phyloP scores from a whole-genome alignment of 1,284 basidiomycete genomes.

The Rhodotorula sp. region DNA sequence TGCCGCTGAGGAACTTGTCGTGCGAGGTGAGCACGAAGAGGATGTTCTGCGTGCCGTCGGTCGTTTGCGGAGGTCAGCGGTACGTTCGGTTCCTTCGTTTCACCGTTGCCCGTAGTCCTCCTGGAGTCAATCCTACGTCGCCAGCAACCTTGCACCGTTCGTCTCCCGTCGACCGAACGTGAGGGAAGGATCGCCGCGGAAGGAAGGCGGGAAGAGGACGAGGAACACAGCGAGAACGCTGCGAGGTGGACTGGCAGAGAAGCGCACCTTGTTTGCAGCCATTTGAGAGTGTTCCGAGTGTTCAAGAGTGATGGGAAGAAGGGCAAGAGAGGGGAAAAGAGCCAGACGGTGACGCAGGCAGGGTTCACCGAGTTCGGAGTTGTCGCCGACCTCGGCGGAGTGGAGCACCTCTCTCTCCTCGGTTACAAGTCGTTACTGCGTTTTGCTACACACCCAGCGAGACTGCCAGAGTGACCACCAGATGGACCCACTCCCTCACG shows the following conservation, averaged over 20 bases:
- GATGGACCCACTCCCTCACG: constrained; percentile 20
- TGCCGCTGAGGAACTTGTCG: constrained; percentile 61
- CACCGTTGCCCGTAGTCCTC: no score
- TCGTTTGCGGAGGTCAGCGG: not conserved
- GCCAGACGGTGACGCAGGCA: not conserved
- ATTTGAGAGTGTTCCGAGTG: not conserved
- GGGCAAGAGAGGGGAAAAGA: not conserved
- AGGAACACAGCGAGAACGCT: not conserved
- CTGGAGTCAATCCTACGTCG: no score
- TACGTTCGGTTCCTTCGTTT: not conserved
- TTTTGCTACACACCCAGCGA: no score
- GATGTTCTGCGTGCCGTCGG: constrained; percentile 46
- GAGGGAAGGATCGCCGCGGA: no score
- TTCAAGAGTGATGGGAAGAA: not conserved
- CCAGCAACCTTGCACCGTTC: no score
- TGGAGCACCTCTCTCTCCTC: no score
- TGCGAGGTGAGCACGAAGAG: constrained; percentile 75
- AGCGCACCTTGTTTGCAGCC: constrained; percentile 12
- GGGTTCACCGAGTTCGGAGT: not conserved
- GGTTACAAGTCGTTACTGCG: no score
- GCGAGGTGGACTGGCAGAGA: not conserved
- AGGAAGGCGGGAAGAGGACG: not conserved
- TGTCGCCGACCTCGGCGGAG: not conserved
- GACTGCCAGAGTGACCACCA: no score
- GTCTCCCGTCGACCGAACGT: no score